Percentiles rank a stretch among this genome's conserved stretches.
Evolutionary conservation across 768 basidiomycete species (phyloP).

Genomic region (Termitomyces sp.): DNA sequence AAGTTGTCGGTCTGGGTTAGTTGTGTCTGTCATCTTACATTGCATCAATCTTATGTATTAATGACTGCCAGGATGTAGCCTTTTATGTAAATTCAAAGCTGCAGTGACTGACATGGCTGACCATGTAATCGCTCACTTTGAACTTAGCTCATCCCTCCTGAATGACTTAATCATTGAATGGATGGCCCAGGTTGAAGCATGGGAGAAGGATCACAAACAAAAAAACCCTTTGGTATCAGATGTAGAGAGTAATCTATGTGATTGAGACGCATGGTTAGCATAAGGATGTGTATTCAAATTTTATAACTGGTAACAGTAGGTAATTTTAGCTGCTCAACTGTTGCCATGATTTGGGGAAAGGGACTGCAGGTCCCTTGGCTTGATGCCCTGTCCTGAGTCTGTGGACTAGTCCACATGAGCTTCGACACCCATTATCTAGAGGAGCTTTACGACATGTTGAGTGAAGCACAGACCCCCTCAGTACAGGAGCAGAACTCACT

Average conservation of each 20-base stretch:
- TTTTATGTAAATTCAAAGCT: conserved; percentile 1
- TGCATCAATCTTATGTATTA: background rate
- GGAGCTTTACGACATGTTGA: too few species aligned
- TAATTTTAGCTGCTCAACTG: too few species aligned
- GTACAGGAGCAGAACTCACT: too few species aligned
- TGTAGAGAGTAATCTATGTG: conserved; percentile 6
- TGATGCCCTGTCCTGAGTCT: too few species aligned
- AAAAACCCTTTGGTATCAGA: conserved; percentile 3
- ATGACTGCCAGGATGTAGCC: background rate
- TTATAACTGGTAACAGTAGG: too few species aligned
- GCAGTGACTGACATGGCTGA: conserved; percentile 1
- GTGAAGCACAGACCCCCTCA: too few species aligned
- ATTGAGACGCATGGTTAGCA: too few species aligned
- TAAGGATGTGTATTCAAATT: too few species aligned
- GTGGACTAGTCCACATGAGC: too few species aligned
- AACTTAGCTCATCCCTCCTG: conserved; percentile 3
- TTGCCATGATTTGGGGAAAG: too few species aligned
- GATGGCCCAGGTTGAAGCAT: conserved; percentile 2
- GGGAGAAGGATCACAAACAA: conserved; percentile 3
- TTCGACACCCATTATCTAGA: too few species aligned
- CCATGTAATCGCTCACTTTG: background rate
- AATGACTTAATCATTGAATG: background rate
- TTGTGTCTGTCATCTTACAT: background rate
- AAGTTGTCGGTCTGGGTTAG: conserved; percentile 20
- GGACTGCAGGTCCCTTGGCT: too few species aligned